phyloP scores from a whole-genome alignment of 192 early-diverging fungal species.

The Thamnidium elegans region DNA sequence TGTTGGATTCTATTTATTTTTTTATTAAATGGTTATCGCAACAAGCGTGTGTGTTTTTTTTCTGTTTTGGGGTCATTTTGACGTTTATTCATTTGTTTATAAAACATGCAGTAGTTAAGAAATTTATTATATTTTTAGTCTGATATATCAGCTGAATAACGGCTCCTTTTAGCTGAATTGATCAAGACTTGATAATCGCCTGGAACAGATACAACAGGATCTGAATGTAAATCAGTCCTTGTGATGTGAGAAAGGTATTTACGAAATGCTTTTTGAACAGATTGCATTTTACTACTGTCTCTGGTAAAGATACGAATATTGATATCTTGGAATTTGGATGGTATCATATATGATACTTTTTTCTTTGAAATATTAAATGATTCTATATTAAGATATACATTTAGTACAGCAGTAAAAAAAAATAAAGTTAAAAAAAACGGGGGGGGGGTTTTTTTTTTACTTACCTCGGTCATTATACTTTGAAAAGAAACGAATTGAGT shows the following conservation, averaged over 20 bases:
- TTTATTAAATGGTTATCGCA: no score
- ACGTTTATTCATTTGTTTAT: no score
- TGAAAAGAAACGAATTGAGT: conserved; percentile 76
- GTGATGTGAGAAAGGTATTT: conserved; percentile 12
- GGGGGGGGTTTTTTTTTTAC: no score
- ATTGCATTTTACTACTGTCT: conserved; percentile 48
- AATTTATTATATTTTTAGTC: no score
- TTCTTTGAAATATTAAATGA: conserved; percentile 68
- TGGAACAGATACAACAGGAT: conserved; percentile 22
- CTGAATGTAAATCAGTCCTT: conserved; percentile 4
- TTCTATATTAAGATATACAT: conserved; percentile 10
- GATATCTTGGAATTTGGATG: conserved; percentile 65
- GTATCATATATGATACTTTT: conserved; percentile 70
- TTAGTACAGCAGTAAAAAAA: background rate
- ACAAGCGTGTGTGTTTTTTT: no score
- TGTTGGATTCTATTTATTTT: no score
- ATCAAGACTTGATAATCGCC: conserved; percentile 2
- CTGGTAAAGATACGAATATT: conserved; percentile 65
- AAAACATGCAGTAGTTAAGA: no score
- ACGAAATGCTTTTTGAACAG: conserved; percentile 41
- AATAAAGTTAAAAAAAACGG: background rate
- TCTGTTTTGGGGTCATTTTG: no score
- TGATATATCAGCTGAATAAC: no score
- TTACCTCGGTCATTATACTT: conserved; percentile 55
- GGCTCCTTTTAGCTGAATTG: no score